phyloP scores from a whole-genome alignment of 2,329 filamentous ascomycete genomes.

The Elsinoe ampelina region DNA sequence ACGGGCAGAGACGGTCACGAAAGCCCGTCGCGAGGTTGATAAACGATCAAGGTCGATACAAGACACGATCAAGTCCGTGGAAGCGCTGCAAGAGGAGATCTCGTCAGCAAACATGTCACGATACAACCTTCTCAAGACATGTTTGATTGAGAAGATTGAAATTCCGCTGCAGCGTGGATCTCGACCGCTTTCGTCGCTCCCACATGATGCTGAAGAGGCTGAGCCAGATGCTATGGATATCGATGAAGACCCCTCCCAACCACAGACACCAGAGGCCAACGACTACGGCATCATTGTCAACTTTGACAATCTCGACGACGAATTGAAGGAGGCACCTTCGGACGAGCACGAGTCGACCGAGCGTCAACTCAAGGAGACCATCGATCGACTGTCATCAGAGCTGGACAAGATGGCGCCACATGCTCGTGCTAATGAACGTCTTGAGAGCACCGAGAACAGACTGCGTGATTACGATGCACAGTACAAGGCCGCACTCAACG shows the following conservation, averaged over 20 bases:
- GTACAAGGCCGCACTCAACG: constrained; percentile 50
- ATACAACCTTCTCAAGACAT: constrained; percentile 75
- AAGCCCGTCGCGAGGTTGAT: constrained; percentile 69
- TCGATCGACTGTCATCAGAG: constrained; percentile 63
- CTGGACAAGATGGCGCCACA: constrained; percentile 95
- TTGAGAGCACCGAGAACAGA: constrained; percentile 75
- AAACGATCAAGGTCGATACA: constrained; percentile 81
- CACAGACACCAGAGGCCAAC: constrained; percentile 54
- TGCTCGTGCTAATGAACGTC: constrained; percentile 85
- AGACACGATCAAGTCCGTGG: constrained; percentile 61
- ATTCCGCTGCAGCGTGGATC: constrained; percentile 70
- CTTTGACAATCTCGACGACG: constrained; percentile 72
- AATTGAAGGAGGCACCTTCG: constrained; percentile 67
- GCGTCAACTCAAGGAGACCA: constrained; percentile 60
- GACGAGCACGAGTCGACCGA: constrained; percentile 56
- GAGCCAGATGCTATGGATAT: constrained; percentile 78
- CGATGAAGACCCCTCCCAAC: constrained; percentile 57
- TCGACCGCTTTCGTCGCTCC: constrained; percentile 63
- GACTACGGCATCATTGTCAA: constrained; percentile 89
- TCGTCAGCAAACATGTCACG: constrained; percentile 77
- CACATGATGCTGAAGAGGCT: constrained; percentile 65
- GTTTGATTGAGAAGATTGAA: constrained; percentile 86
- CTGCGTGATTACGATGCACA: constrained; percentile 84
- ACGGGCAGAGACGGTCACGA: constrained; percentile 66
- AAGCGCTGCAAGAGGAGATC: constrained; percentile 70